These are phyloP conservation scores for Venturia pyrina DNA, from an alignment of 2,329 filamentous ascomycete species.

Conservation along the genomic window DNA sequence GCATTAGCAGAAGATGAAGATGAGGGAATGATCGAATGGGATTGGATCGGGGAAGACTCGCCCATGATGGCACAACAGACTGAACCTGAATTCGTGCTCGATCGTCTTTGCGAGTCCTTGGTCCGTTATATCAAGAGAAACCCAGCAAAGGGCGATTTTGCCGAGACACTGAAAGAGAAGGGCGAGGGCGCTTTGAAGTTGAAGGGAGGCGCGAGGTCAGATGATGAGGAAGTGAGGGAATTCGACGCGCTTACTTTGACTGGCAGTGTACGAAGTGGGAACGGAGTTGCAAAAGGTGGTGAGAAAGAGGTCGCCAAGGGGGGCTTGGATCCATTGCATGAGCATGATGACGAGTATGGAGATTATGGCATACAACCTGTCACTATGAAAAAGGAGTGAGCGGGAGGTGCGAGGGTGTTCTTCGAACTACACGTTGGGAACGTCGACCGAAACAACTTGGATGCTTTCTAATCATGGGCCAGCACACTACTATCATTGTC, in stretches of 20 bases:
- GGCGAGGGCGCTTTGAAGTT: conserved; percentile 10
- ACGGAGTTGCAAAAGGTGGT: not conserved
- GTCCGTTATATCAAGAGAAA: conserved; percentile 10
- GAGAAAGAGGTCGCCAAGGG: not conserved
- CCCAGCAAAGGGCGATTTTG: conserved; percentile 12
- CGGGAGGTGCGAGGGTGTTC: too few relatives aligned
- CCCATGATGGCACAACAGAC: conserved; percentile 12
- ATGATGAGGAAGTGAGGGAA: not conserved
- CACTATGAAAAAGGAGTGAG: not conserved
- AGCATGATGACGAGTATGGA: conserved; percentile 9
- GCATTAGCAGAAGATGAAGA: conserved; percentile 3
- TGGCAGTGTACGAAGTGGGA: not conserved
- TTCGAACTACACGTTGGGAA: not conserved
- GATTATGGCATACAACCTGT: not conserved
- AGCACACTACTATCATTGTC: too few relatives aligned
- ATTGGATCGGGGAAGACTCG: conserved; percentile 12
- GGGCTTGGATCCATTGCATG: not conserved
- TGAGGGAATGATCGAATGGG: conserved; percentile 12
- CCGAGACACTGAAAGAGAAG: conserved; percentile 7
- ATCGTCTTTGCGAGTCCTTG: conserved; percentile 11
- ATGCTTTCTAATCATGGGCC: too few relatives aligned
- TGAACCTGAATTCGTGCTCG: conserved; percentile 10
- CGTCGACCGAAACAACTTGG: not conserved
- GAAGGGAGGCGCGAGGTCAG: not conserved
- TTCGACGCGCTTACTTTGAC: not conserved